A percentile compares a stretch with the other conserved stretches of the same genome.
Evolutionary conservation across 805 yeast species (phyloP).

Genomic region (Cyberlindnera maclurae): DNA sequence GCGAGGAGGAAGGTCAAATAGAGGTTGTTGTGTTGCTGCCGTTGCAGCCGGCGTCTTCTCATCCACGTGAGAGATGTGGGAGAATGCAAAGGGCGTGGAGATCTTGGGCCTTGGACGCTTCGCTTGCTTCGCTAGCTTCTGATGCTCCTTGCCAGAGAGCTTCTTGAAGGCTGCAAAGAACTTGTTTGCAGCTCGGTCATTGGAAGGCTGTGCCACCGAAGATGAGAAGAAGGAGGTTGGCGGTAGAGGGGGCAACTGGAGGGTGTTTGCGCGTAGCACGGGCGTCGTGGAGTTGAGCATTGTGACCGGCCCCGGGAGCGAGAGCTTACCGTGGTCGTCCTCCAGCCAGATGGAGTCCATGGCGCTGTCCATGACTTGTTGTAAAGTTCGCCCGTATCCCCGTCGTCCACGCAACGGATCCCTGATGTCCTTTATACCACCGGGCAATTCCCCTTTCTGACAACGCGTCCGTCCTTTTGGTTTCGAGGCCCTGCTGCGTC

Average conservation of each 20-base stretch:
- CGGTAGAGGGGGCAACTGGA: slow-evolving; percentile 31
- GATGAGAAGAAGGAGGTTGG: slow-evolving; percentile 21
- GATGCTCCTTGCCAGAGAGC: slow-evolving; percentile 17
- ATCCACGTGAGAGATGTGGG: slow-evolving; percentile 34
- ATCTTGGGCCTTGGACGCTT: slow-evolving; percentile 19
- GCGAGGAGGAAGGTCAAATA: neutral
- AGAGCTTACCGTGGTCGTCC: slow-evolving; percentile 30
- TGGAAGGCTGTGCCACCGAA: slow-evolving; percentile 3
- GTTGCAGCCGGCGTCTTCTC: slow-evolving; percentile 3
- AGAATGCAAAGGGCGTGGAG: slow-evolving; percentile 33
- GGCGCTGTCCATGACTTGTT: slow-evolving; percentile 2
- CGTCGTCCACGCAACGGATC: too few relatives aligned
- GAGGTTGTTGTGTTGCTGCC: too few relatives aligned
- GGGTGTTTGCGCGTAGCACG: slow-evolving; percentile 25
- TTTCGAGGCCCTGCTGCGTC: too few relatives aligned
- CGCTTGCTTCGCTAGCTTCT: too few relatives aligned
- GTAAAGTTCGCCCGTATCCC: too few relatives aligned
- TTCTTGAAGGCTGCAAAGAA: slow-evolving; percentile 27
- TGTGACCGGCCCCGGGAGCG: slow-evolving; percentile 25
- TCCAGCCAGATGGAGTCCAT: slow-evolving; percentile 39
- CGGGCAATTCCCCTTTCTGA: too few relatives aligned
- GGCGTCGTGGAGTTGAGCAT: slow-evolving; percentile 30
- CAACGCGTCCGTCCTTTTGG: too few relatives aligned
- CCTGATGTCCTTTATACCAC: too few relatives aligned
- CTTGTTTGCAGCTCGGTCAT: slow-evolving; percentile 16